These are phyloP conservation scores for Panicum virgatum DNA, from an alignment of 202 grass and related monocot genomes.

Conservation along the genomic window DNA sequence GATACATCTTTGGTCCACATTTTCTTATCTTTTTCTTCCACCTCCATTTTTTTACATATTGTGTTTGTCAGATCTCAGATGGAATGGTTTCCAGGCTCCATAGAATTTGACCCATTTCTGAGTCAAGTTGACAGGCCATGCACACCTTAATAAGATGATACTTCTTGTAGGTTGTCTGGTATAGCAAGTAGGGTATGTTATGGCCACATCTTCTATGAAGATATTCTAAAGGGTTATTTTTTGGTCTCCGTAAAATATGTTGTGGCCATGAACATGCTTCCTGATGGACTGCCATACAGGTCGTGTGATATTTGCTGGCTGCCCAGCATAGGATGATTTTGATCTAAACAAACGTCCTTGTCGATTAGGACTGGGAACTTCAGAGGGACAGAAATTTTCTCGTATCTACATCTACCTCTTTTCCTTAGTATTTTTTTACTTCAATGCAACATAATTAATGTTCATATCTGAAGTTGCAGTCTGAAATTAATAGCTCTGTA, in stretches of 20 bases:
- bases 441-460: conserved; percentile 29
- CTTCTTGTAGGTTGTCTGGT: conserved; percentile 12
- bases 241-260: neutral
- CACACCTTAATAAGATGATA: conserved; percentile 22
- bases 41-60: neutral
- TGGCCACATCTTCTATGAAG: neutral
- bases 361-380: conserved; percentile 13
- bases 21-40: neutral
- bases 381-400: conserved; percentile 26
- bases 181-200: neutral
- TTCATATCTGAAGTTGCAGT: conserved; percentile 36
- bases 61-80: neutral
- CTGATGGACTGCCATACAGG: neutral
- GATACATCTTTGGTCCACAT: neutral
- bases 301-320: conserved; percentile 20
- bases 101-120: neutral
- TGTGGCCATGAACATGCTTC: conserved; percentile 19
- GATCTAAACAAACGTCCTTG: conserved; percentile 34
- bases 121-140: neutral
- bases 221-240: neutral
- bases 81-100: neutral
- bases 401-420: conserved; percentile 18
- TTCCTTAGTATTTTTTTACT: conserved; percentile 29
- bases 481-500: conserved; percentile 41
- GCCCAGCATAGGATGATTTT: conserved; percentile 54